Conservation (phyloP, 2,329 filamentous ascomycete genomes). For the Aspergillus floridensis region DNA sequence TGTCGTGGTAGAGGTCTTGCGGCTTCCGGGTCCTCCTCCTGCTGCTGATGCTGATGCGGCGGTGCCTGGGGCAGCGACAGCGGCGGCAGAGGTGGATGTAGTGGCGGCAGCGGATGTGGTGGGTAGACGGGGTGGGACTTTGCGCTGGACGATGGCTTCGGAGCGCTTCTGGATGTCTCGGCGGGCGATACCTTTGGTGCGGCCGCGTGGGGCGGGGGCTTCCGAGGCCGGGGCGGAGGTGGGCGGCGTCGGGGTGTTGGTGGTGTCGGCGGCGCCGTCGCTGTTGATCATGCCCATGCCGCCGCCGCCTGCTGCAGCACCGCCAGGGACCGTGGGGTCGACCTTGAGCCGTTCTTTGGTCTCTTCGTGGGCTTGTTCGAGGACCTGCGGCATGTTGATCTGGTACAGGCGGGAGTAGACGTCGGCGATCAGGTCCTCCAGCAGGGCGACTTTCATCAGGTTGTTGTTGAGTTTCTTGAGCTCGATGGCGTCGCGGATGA, state of each 20-base stretch:
- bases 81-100: slow-evolving; percentile 24
- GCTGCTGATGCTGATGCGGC: slow-evolving; percentile 26
- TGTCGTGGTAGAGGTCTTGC: background rate
- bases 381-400: slow-evolving; percentile 37
- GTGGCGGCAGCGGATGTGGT: slow-evolving; percentile 22
- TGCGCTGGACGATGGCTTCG: slow-evolving; percentile 53
- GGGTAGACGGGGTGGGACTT: slow-evolving; percentile 31
- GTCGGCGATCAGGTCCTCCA: slow-evolving; percentile 93
- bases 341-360: slow-evolving; percentile 49
- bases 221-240: slow-evolving; percentile 34
- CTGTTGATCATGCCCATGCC: slow-evolving; percentile 34
- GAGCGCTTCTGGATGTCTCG: slow-evolving; percentile 59
- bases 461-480: slow-evolving; percentile 78
- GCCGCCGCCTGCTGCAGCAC: background rate
- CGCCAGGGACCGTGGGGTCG: slow-evolving; percentile 29
- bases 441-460: slow-evolving; percentile 77
- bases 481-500: slow-evolving; percentile 65
- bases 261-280: slow-evolving; percentile 29
- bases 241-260: slow-evolving; percentile 27
- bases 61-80: slow-evolving; percentile 40
- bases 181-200: slow-evolving; percentile 59
- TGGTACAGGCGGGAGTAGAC: slow-evolving; percentile 66
- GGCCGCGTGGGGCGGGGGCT: slow-evolving; percentile 35
- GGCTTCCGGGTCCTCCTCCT: background rate
- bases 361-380: slow-evolving; percentile 44